Conservation (phyloP, 495 filamentous ascomycete species). For the Trichoderma gamsii region DNA sequence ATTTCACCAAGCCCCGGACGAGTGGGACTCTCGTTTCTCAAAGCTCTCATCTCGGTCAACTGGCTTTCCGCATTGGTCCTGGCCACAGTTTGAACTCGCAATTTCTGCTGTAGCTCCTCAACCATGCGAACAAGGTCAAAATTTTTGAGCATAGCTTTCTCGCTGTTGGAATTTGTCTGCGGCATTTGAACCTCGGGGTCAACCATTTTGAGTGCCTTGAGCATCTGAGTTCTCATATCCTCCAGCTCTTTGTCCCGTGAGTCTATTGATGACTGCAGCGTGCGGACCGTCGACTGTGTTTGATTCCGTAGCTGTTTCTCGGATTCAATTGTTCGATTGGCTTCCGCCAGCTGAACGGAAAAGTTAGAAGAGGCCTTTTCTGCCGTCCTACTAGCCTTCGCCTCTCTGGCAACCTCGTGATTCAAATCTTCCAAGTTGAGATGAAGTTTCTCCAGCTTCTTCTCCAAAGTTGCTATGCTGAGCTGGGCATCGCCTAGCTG, state of each 20-base stretch:
- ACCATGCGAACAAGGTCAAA: constrained; percentile 82
- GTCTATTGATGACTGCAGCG: constrained; percentile 72
- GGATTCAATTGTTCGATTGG: constrained; percentile 81
- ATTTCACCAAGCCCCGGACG: constrained; percentile 73
- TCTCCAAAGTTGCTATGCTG: constrained; percentile 78
- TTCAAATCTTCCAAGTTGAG: constrained; percentile 87
- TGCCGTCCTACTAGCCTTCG: constrained; percentile 83
- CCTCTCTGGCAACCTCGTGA: constrained; percentile 85
- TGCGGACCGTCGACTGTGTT: constrained; percentile 77
- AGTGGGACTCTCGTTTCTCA: constrained; percentile 66
- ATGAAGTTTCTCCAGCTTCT: constrained; percentile 91
- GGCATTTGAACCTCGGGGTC: constrained; percentile 59
- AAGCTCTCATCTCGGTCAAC: constrained; percentile 70
- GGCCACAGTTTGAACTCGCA: constrained; percentile 79
- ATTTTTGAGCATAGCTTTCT: constrained; percentile 50
- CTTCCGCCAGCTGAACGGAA: constrained; percentile 79
- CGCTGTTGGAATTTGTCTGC: constrained; percentile 41
- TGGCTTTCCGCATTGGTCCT: constrained; percentile 79
- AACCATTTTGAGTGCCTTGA: constrained; percentile 77
- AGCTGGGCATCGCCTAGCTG: constrained; percentile 86
- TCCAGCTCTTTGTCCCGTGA: constrained; percentile 69
- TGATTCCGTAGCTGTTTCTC: constrained; percentile 81
- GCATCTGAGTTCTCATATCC: constrained; percentile 70
- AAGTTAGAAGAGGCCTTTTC: constrained; percentile 83
- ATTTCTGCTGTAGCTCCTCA: constrained; percentile 78